Evolutionary conservation across 148 eudicot genomes (phyloP), one percentile per base, ranked within the genome.

Genomic region (Amaranthus hypochondriacus): DNA sequence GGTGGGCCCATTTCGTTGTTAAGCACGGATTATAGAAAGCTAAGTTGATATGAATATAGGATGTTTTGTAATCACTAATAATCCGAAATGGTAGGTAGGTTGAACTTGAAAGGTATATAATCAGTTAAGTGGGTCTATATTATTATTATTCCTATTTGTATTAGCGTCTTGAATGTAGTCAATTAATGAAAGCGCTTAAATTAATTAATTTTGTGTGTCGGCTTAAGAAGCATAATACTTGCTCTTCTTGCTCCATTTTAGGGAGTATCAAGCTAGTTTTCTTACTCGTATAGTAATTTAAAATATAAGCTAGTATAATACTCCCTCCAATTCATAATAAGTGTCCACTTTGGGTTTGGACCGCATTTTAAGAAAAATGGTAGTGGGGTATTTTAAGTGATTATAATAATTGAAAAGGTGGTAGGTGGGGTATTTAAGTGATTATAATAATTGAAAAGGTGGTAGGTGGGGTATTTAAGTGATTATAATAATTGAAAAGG

Each of bases 171-270:
- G 3, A 18, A n/a, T 18, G 70, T 74, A 12, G 52, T 55, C 77
- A 74, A 74, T 74, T 50, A 74, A 74, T 74, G 63, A 66, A 11
- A 12, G 43, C 58, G 78, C 72, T 72, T 47, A 28, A 75, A 39
- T 28, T 68, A 72, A 66, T 72, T 47, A 28, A 75, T 50, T 50
- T 68, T 51, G 59, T 68, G 72, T 59, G 70, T 59, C 72, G 59
- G 14, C 10, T 68, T 75, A 48, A 57, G 64, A 66, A 53, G 72
- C 66, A 75, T 48, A 10, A 64, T 15, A 60, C 11, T 65, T 74
- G 62, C 6, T 64, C 71, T 56, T 74, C 54, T 47, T 56, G 56
- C 39, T 74, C 53, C 70, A 44, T 63, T 51, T 73, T 1, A 54
- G 48, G 12, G 48, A 14, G 57, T 55, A 55, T 13, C 15, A 13